Conservation (phyloP, 768 basidiomycete species). For the Lactarius hengduanensis region DNA sequence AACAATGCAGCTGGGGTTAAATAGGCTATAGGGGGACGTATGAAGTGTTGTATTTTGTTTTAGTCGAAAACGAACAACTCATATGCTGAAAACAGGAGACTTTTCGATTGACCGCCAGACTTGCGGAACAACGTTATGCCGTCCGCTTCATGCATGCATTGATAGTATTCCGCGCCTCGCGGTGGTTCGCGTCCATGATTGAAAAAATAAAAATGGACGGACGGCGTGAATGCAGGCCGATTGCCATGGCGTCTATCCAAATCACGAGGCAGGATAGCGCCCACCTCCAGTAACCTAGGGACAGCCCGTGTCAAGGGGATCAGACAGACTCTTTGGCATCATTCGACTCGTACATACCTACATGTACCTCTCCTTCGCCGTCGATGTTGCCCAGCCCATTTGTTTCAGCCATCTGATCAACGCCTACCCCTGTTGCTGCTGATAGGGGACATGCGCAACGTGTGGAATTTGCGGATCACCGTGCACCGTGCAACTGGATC, state of each 20-base stretch:
- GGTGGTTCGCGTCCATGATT: slow-evolving; percentile 51
- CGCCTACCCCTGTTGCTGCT: slow-evolving; percentile 33
- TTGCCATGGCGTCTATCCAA: slow-evolving; percentile 78
- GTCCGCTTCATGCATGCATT: no score
- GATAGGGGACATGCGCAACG: slow-evolving; percentile 38
- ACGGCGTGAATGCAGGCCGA: slow-evolving; percentile 84
- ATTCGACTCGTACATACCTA: slow-evolving; percentile 37
- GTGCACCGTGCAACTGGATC: slow-evolving; percentile 31
- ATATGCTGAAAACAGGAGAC: no score
- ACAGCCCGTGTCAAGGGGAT: not conserved
- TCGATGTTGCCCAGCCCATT: slow-evolving; percentile 33
- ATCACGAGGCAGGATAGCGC: slow-evolving; percentile 68
- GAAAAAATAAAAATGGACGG: slow-evolving; percentile 83
- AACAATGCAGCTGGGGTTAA: no score
- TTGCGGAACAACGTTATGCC: no score
- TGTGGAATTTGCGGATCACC: slow-evolving; percentile 74
- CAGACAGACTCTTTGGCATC: slow-evolving; percentile 2
- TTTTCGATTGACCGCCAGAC: no score
- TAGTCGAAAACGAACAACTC: no score
- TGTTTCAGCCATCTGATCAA: slow-evolving; percentile 71
- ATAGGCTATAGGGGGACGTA: no score
- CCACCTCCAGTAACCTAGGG: slow-evolving; percentile 68
- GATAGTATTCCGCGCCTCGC: slow-evolving; percentile 68
- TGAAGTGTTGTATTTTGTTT: no score
- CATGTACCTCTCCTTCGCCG: slow-evolving; percentile 33